Conservation (phyloP, 306 rosid species). For the Dalbergia cochinchinensis region DNA sequence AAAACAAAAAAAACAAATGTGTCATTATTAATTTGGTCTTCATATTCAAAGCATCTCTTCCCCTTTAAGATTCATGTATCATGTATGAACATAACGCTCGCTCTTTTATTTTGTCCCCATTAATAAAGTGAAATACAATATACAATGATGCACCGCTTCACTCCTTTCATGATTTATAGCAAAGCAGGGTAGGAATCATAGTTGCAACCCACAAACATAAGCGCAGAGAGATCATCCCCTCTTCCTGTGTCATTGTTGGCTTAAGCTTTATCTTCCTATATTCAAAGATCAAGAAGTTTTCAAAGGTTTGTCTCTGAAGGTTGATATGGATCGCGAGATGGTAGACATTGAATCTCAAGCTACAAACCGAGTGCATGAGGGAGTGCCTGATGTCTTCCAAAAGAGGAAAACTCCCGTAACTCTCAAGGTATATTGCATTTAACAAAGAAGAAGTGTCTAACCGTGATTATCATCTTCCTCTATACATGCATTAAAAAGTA, state of each 20-base stretch:
- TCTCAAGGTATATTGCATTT: slow-evolving; percentile 56
- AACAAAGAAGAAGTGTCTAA: not conserved
- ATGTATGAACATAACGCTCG: not conserved
- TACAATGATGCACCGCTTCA: slow-evolving; percentile 44
- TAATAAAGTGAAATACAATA: not conserved
- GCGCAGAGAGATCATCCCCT: slow-evolving; percentile 1
- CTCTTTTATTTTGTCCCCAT: slow-evolving; percentile 37
- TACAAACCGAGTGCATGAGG: not conserved
- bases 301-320: slow-evolving; percentile 24
- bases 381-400: slow-evolving; percentile 39
- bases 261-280: not conserved
- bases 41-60: not conserved
- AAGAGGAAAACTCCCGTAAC: slow-evolving; percentile 53
- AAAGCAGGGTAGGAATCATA: slow-evolving; percentile 2
- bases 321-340: slow-evolving; percentile 49
- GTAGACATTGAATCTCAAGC: slow-evolving; percentile 63
- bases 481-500: not conserved
- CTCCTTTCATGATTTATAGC: slow-evolving; percentile 6
- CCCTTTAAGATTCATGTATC: not conserved
- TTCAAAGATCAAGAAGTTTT: slow-evolving; percentile 28
- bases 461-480: not conserved
- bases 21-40: not conserved
- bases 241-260: slow-evolving; percentile 7
- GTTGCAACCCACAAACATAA: slow-evolving; percentile 16
- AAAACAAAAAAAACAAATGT: not conserved